Evolutionary conservation across 2,329 filamentous ascomycete species (phyloP).

Genomic region (Colletotrichum sp.): DNA sequence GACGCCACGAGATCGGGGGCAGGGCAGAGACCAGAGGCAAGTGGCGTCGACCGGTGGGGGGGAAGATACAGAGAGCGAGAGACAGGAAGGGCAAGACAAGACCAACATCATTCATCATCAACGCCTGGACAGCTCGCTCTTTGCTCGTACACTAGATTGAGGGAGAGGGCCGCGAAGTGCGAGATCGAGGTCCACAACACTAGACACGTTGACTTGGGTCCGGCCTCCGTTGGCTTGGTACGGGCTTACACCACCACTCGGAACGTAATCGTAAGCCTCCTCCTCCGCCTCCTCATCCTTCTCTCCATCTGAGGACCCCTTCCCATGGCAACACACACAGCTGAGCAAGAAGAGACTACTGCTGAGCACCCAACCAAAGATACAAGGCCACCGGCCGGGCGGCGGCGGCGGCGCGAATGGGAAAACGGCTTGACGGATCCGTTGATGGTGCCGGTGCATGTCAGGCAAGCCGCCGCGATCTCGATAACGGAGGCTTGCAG

Average conservation of each 20-base stretch:
- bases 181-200: neutral
- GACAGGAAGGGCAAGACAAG: neutral
- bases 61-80: neutral
- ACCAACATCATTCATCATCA: neutral
- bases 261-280: neutral
- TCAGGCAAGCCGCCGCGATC: neutral
- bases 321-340: neutral
- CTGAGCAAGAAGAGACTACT: neutral
- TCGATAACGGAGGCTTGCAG: conserved; percentile 4
- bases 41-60: conserved; percentile 2
- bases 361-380: neutral
- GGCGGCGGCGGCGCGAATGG: neutral
- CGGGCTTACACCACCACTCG: neutral
- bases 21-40: neutral
- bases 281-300: neutral
- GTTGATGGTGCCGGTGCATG: neutral
- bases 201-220: neutral
- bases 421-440: neutral
- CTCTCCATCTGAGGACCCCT: neutral
- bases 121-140: neutral
- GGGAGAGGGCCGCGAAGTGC: neutral
- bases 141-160: neutral
- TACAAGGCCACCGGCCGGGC: neutral
- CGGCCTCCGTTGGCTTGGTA: neutral
- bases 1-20: neutral